Evolutionary conservation across 1,284 basidiomycete genomes (phyloP).

Genomic region (Tilletia caries): DNA sequence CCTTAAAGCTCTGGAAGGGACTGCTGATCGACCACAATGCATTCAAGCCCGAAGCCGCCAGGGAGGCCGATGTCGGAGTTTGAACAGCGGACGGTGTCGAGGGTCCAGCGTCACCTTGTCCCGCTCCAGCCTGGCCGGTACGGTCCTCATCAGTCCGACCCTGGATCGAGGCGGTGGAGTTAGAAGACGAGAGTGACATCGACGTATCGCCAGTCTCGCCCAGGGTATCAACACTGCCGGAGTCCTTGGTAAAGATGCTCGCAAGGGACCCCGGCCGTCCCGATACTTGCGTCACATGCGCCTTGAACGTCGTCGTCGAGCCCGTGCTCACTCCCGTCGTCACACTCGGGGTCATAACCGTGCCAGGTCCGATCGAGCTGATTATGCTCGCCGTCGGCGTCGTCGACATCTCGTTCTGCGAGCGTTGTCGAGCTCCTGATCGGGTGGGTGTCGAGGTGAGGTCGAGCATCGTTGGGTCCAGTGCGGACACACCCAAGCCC

Average conservation of each 20-base stretch:
- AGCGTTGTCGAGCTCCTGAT: conserved; percentile 15
- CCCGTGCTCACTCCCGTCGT: conserved; percentile 19
- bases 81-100: neutral
- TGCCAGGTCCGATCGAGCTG: neutral
- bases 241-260: conserved; percentile 27
- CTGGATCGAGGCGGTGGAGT: neutral
- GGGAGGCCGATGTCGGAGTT: neutral
- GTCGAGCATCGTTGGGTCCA: conserved; percentile 19
- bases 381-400: conserved; percentile 22
- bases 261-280: conserved; percentile 35
- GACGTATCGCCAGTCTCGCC: neutral
- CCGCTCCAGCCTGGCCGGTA: neutral
- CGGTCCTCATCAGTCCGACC: neutral
- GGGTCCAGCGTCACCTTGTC: neutral
- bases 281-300: conserved; percentile 31
- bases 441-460: conserved; percentile 19
- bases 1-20: conserved; percentile 14
- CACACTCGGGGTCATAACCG: conserved; percentile 12
- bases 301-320: conserved; percentile 32
- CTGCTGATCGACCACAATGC: conserved; percentile 14
- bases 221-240: neutral
- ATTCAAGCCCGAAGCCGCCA: conserved; percentile 9
- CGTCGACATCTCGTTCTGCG: conserved; percentile 14
- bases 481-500: conserved; percentile 15
- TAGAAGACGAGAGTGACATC: neutral